Percentiles rank a stretch among this genome's conserved stretches.
Evolutionary conservation across 192 early-diverging fungal species (phyloP).

Genomic region (Coemansia brasiliensis): DNA sequence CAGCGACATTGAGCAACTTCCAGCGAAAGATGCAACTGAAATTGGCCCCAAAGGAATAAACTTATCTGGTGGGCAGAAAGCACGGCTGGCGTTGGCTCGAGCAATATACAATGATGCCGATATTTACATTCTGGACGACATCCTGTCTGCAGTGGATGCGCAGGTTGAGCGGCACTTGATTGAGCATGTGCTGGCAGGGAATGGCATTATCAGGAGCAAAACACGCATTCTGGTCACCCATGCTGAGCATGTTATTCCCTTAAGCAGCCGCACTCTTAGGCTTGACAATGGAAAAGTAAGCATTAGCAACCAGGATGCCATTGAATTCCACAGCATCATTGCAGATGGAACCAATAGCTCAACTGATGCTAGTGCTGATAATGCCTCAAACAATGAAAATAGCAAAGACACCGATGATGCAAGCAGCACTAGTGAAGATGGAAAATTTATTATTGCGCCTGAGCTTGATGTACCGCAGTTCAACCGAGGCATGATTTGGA

Average conservation of each 20-base stretch:
- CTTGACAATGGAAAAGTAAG: slow-evolving; percentile 9
- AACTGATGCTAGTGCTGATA: slow-evolving; percentile 1
- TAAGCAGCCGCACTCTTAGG: slow-evolving; percentile 16
- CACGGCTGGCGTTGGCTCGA: slow-evolving; percentile 64
- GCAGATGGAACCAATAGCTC: too few species aligned
- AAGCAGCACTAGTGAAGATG: neutral
- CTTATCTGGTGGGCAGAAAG: slow-evolving; percentile 64
- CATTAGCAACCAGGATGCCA: neutral
- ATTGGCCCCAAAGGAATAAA: slow-evolving; percentile 62
- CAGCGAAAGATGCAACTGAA: slow-evolving; percentile 45
- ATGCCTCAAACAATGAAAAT: neutral
- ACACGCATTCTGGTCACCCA: too few species aligned
- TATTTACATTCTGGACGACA: slow-evolving; percentile 38
- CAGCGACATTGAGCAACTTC: slow-evolving; percentile 19
- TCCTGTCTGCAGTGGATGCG: slow-evolving; percentile 33
- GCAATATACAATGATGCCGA: slow-evolving; percentile 61
- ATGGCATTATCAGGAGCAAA: slow-evolving; percentile 37
- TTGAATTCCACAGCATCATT: too few species aligned
- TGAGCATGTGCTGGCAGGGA: slow-evolving; percentile 42
- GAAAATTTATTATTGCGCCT: slow-evolving; percentile 10
- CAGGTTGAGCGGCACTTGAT: slow-evolving; percentile 27
- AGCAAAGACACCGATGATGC: neutral
- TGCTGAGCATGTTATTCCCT: slow-evolving; percentile 35
- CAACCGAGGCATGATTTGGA: slow-evolving; percentile 5
- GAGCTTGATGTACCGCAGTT: slow-evolving; percentile 11